These are phyloP conservation scores for Thermothelomyces thermophilus DNA, from an alignment of 2,329 filamentous ascomycete species.

Conservation along the genomic window DNA sequence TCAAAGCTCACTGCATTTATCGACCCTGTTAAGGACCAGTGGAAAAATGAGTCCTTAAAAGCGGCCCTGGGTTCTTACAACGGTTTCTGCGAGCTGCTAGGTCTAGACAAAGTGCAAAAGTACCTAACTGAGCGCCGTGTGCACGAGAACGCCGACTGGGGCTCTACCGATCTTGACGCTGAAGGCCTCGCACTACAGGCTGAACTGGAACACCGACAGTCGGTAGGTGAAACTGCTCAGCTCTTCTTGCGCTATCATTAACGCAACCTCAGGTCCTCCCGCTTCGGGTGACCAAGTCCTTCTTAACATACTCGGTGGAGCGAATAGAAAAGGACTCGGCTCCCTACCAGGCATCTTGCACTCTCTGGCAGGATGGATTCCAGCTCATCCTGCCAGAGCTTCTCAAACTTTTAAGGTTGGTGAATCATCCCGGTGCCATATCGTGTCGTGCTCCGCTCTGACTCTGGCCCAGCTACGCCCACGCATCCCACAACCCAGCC, in stretches of 20 bases:
- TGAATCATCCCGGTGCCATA: no score
- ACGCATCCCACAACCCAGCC: conserved; percentile 79
- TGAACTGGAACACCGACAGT: conserved; percentile 68
- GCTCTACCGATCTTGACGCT: conserved; percentile 64
- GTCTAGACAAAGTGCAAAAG: conserved; percentile 69
- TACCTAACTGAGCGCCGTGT: conserved; percentile 71
- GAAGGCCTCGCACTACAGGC: conserved; percentile 74
- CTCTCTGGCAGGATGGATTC: conserved; percentile 79
- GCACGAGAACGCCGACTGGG: conserved; percentile 76
- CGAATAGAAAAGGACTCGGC: conserved; percentile 68
- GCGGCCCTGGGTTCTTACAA: conserved; percentile 65
- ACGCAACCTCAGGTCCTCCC: conserved; percentile 54
- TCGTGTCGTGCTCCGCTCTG: neutral
- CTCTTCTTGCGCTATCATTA: neutral
- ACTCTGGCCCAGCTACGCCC: conserved; percentile 60
- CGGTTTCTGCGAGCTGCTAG: conserved; percentile 73
- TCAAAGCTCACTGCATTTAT: conserved; percentile 70
- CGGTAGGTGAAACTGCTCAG: conserved; percentile 37
- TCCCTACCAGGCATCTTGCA: conserved; percentile 67
- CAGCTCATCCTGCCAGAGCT: conserved; percentile 78
- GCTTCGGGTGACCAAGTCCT: conserved; percentile 79
- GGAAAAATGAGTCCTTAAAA: conserved; percentile 66
- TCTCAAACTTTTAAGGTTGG: conserved; percentile 69
- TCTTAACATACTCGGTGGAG: conserved; percentile 88
- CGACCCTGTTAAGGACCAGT: conserved; percentile 71